Percentiles rank a stretch among this genome's conserved stretches.
phyloP scores from a whole-genome alignment of 148 eudicot species.

The Vaccinium darrowii region DNA sequence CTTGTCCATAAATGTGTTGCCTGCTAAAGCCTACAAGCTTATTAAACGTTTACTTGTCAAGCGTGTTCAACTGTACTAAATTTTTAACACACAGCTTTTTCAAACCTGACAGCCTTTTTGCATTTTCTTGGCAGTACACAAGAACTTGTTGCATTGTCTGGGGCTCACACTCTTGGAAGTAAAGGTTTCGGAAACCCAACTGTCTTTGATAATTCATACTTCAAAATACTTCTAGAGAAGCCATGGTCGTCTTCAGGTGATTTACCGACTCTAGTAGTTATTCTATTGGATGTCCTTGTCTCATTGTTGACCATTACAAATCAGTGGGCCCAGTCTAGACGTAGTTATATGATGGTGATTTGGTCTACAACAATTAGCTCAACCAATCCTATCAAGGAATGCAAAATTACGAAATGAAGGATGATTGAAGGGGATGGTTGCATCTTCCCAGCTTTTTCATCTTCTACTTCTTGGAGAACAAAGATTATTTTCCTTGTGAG shows the following conservation, averaged over 20 bases:
- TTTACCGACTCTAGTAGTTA: neutral
- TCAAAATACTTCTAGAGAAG: slow-evolving; percentile 76
- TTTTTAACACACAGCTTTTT: neutral
- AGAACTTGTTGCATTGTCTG: slow-evolving; percentile 88
- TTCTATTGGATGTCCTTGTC: neutral
- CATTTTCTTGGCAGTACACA: slow-evolving; percentile 57
- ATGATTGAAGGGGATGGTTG: neutral
- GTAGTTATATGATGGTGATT: neutral
- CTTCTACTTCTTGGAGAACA: neutral
- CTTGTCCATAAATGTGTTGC: neutral
- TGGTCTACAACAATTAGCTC: neutral
- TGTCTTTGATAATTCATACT: slow-evolving; percentile 87
- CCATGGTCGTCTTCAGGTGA: slow-evolving; percentile 85
- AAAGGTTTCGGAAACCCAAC: slow-evolving; percentile 91
- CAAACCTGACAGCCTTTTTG: neutral
- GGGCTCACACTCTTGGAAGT: slow-evolving; percentile 92
- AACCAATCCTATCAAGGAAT: neutral
- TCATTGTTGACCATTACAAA: neutral
- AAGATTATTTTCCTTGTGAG: neutral
- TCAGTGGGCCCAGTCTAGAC: neutral
- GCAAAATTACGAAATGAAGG: neutral
- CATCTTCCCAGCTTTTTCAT: neutral
- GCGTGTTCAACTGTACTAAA: neutral
- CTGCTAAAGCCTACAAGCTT: neutral
- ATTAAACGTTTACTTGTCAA: neutral